Evolutionary conservation across 164 flowering plant species (phyloP).

Genomic region (Protea cynaroides): DNA sequence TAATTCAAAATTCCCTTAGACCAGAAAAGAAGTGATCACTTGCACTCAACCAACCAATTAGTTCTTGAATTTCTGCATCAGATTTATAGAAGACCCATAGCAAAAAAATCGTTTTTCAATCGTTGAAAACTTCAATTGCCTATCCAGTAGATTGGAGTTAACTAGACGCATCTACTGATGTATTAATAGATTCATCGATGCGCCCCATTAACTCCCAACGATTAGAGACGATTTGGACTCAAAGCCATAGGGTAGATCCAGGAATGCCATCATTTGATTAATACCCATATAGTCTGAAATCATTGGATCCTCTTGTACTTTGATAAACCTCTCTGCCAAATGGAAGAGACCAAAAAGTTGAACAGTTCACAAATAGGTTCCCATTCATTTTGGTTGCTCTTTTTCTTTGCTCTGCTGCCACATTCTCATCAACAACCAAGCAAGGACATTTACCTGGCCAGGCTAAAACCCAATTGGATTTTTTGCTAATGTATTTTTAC

Average conservation of each 20-base stretch:
- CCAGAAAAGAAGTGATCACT: conserved; percentile 7
- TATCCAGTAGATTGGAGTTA: too few relatives aligned
- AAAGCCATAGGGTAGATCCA: conserved; percentile 23
- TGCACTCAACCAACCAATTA: conserved; percentile 56
- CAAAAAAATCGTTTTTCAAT: too few relatives aligned
- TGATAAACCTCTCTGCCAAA: conserved; percentile 7
- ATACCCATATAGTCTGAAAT: conserved; percentile 23
- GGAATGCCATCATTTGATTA: conserved; percentile 15
- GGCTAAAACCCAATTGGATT: conserved; percentile 63
- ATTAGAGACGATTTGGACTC: too few relatives aligned
- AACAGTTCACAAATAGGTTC: conserved; percentile 7
- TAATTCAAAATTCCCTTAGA: neutral
- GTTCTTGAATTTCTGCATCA: conserved; percentile 55
- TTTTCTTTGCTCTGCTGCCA: conserved; percentile 14
- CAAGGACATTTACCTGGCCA: conserved; percentile 36
- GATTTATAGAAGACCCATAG: conserved; percentile 60
- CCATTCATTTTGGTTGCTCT: neutral
- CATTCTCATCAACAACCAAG: conserved; percentile 50
- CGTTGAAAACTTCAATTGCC: too few relatives aligned
- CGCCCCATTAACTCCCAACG: too few relatives aligned
- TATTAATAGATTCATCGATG: too few relatives aligned
- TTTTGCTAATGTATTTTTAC: too few relatives aligned
- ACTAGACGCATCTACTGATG: too few relatives aligned
- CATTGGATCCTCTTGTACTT: conserved; percentile 22
- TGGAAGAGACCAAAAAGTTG: conserved; percentile 6